phyloP scores from a whole-genome alignment of 1,284 basidiomycete genomes.

The Chiua sp. region DNA sequence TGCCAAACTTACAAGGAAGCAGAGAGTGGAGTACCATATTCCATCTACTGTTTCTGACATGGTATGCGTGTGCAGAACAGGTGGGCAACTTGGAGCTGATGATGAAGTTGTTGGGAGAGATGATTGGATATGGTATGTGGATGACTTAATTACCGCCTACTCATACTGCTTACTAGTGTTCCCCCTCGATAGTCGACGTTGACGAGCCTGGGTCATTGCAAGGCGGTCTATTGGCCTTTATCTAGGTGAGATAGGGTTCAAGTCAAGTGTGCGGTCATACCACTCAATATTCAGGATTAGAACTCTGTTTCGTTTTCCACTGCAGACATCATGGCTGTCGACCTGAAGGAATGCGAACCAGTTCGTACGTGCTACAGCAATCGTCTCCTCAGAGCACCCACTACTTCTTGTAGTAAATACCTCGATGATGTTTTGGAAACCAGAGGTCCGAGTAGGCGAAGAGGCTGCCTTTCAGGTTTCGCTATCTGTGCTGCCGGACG shows the following conservation, averaged over 20 bases:
- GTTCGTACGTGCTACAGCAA: slow-evolving; percentile 57
- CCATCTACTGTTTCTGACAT: slow-evolving; percentile 70
- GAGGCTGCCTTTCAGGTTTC: too few relatives aligned
- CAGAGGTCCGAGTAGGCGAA: too few relatives aligned
- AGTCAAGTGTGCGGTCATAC: background rate
- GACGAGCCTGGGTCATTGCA: slow-evolving; percentile 57
- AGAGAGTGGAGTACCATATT: slow-evolving; percentile 73
- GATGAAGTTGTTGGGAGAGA: slow-evolving; percentile 77
- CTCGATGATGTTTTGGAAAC: too few relatives aligned
- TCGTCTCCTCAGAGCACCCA: slow-evolving; percentile 2
- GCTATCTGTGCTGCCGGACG: too few relatives aligned
- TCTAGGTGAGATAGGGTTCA: slow-evolving; percentile 55
- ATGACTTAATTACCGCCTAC: background rate
- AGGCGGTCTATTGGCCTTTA: slow-evolving; percentile 70
- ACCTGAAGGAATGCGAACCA: slow-evolving; percentile 63
- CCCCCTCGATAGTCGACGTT: slow-evolving; percentile 32
- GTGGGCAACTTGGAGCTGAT: slow-evolving; percentile 78
- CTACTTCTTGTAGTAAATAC: too few relatives aligned
- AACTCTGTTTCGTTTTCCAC: slow-evolving; percentile 67
- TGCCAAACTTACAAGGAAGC: slow-evolving; percentile 84
- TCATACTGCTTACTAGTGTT: slow-evolving; percentile 2
- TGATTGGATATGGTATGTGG: slow-evolving; percentile 74
- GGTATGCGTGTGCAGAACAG: slow-evolving; percentile 81
- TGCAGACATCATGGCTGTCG: slow-evolving; percentile 61
- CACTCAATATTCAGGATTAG: slow-evolving; percentile 39